These are phyloP conservation scores for Penstemon barbatus DNA, from an alignment of 257 asterid species.

Conservation along the genomic window DNA sequence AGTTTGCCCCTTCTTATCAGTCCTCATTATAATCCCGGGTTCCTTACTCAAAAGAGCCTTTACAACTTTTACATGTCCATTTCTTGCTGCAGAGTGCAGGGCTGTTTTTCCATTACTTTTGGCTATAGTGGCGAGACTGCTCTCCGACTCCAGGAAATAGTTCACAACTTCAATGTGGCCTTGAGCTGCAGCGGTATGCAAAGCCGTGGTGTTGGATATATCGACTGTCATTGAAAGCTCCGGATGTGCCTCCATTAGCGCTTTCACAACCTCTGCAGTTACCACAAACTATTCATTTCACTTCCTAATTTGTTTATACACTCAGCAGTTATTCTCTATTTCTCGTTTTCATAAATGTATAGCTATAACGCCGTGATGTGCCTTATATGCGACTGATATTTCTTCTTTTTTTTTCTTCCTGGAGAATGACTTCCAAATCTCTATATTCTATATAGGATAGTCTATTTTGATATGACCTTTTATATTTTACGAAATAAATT, in stretches of 20 bases:
- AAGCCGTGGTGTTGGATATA: slow-evolving; percentile 54
- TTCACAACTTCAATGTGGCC: slow-evolving; percentile 58
- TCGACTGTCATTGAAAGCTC: slow-evolving; percentile 63
- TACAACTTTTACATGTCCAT: slow-evolving; percentile 47
- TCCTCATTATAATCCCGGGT: slow-evolving; percentile 30
- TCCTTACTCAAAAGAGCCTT: slow-evolving; percentile 45
- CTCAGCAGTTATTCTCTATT: too few species aligned
- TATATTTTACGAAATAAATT: too few species aligned
- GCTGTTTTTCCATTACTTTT: slow-evolving; percentile 59
- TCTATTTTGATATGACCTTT: too few species aligned
- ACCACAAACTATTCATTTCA: neutral
- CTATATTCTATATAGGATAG: too few species aligned
- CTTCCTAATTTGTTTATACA: too few species aligned
- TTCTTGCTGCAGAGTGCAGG: slow-evolving; percentile 54
- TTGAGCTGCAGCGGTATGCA: slow-evolving; percentile 57
- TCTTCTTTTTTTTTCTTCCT: too few species aligned
- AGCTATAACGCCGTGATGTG: too few species aligned
- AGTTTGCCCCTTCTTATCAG: slow-evolving; percentile 6
- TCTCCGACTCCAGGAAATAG: slow-evolving; percentile 48
- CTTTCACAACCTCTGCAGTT: slow-evolving; percentile 54
- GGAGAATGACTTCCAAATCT: too few species aligned
- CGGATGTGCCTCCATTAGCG: slow-evolving; percentile 54
- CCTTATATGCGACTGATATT: too few species aligned
- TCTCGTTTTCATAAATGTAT: too few species aligned
- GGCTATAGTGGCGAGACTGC: slow-evolving; percentile 51